These are phyloP conservation scores for Mimosa pudica DNA, from an alignment of 306 rosid genomes.

Conservation along the genomic window DNA sequence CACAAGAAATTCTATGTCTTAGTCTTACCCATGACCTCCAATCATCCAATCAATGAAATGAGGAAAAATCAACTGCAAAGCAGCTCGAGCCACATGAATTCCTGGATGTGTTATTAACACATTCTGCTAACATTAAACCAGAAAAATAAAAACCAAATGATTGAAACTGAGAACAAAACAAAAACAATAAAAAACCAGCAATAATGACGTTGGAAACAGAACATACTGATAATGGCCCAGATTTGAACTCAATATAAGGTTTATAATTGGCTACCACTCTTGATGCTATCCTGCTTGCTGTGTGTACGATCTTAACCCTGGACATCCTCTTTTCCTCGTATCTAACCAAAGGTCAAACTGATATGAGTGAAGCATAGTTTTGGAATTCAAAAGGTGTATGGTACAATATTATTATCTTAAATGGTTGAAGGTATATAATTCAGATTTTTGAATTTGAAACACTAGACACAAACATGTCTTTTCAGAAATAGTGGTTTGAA, in stretches of 20 bases:
- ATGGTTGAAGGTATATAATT: background rate
- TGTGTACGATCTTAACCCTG: conserved; percentile 38
- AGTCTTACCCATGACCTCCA: conserved; percentile 50
- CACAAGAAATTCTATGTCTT: conserved; percentile 6
- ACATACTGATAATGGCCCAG: conserved; percentile 44
- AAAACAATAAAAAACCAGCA: background rate
- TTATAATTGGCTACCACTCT: conserved; percentile 39
- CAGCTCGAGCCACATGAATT: conserved; percentile 34
- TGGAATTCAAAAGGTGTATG: background rate
- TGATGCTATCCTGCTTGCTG: conserved; percentile 52
- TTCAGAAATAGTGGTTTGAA: background rate
- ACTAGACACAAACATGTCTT: background rate
- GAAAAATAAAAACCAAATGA: background rate
- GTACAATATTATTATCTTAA: background rate
- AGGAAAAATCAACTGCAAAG: conserved; percentile 36
- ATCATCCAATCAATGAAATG: conserved; percentile 46
- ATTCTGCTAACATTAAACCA: conserved; percentile 16
- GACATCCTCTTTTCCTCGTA: conserved; percentile 49
- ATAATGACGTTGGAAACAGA: conserved; percentile 23
- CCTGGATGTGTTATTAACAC: conserved; percentile 41
- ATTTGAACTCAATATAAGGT: conserved; percentile 41
- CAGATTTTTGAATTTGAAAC: background rate
- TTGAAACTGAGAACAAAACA: background rate
- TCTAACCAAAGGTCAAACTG: conserved; percentile 33
- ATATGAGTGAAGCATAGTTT: background rate